Conservation (phyloP, 2,329 filamentous ascomycete genomes). For the Trichoderma sp. region DNA sequence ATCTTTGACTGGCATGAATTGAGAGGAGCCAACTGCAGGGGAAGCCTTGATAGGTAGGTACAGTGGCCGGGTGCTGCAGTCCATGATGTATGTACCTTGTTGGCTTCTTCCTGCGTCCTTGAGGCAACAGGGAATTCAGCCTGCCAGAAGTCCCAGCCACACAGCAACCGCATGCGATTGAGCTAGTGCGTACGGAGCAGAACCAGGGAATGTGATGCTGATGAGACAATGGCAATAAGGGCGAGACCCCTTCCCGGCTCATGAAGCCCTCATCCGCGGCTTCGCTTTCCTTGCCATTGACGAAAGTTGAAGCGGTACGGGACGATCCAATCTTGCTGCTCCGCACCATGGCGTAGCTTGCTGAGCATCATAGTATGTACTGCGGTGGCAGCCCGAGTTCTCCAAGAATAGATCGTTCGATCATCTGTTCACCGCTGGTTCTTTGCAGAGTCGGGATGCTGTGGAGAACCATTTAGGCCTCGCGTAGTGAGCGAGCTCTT, state of each 20-base stretch:
- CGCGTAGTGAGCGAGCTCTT: constrained; percentile 13
- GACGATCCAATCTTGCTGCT: neutral
- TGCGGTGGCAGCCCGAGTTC: neutral
- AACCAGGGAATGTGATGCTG: neutral
- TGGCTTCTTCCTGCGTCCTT: neutral
- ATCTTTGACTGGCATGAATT: neutral
- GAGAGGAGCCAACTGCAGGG: constrained; percentile 9
- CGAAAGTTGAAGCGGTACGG: no score
- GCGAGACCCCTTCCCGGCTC: neutral
- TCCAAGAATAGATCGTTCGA: constrained; percentile 13
- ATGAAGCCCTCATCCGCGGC: neutral
- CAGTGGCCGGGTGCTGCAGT: neutral
- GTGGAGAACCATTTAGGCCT: constrained; percentile 16
- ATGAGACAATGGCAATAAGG: neutral
- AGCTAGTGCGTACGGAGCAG: neutral
- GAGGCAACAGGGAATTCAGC: neutral
- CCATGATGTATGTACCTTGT: neutral
- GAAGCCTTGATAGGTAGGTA: neutral
- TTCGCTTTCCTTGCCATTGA: neutral
- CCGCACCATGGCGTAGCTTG: neutral
- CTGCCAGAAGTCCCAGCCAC: neutral
- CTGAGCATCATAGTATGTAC: neutral
- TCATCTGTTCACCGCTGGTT: constrained; percentile 19
- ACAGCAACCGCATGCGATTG: neutral
- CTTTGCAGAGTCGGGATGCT: constrained; percentile 17